Conservation (phyloP, 2,329 filamentous ascomycete species). For the Aspergillus cejpii region DNA sequence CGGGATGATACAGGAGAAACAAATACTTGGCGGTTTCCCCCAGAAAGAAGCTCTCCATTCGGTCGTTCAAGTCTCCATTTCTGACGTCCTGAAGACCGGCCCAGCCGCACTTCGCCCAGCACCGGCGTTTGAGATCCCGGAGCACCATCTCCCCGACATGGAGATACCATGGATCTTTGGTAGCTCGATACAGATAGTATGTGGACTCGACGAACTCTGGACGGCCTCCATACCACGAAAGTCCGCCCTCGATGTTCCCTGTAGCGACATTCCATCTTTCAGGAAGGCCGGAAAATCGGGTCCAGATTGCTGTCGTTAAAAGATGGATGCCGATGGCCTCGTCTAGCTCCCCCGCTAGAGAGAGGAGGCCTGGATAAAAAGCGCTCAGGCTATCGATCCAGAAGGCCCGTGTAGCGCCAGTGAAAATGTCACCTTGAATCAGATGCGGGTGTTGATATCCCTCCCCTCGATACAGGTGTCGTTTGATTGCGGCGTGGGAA, state of each 20-base stretch:
- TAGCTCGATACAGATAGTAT: slow-evolving; percentile 91
- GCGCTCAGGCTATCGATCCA: slow-evolving; percentile 97
- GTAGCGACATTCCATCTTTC: slow-evolving; percentile 88
- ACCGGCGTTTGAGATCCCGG: slow-evolving; percentile 77
- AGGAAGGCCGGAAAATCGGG: slow-evolving; percentile 83
- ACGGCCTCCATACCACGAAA: slow-evolving; percentile 90
- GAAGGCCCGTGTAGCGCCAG: slow-evolving; percentile 77
- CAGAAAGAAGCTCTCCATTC: slow-evolving; percentile 98
- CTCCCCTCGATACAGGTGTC: slow-evolving; percentile 74
- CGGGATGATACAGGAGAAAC: slow-evolving; percentile 79
- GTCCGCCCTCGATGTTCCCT: slow-evolving; percentile 73
- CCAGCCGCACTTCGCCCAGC: slow-evolving; percentile 89
- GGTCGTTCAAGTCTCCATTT: slow-evolving; percentile 78
- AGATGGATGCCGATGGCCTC: slow-evolving; percentile 87
- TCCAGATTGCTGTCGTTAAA: slow-evolving; percentile 89
- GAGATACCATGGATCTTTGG: slow-evolving; percentile 90
- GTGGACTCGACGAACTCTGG: slow-evolving; percentile 97
- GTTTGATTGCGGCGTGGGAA: slow-evolving; percentile 78
- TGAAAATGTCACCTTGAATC: slow-evolving; percentile 79
- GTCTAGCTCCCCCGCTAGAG: slow-evolving; percentile 79
- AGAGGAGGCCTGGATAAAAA: slow-evolving; percentile 85
- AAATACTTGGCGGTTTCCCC: slow-evolving; percentile 96
- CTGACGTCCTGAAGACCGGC: slow-evolving; percentile 77
- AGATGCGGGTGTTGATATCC: slow-evolving; percentile 83
- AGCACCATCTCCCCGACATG: slow-evolving; percentile 94